Conservation (phyloP, 352 stramenopile species). For the Globisporangium lucens region DNA sequence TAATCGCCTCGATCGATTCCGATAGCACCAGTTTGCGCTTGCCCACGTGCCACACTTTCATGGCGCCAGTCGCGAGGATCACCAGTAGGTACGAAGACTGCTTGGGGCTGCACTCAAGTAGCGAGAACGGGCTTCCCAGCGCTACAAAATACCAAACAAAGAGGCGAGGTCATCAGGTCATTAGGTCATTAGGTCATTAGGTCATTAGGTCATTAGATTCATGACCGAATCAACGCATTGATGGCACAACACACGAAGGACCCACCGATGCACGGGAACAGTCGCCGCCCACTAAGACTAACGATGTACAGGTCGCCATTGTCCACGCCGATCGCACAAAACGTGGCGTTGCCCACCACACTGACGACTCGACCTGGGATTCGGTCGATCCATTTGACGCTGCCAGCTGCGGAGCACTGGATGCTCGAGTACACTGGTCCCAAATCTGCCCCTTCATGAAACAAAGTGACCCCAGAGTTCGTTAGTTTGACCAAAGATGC, state of each 20-base stretch:
- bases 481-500: neutral
- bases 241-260: neutral
- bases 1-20: conserved; percentile 64
- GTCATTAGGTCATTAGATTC: neutral
- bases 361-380: conserved; percentile 57
- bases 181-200: neutral
- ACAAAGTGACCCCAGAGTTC: neutral
- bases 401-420: conserved; percentile 48
- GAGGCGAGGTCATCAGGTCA: neutral
- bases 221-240: neutral
- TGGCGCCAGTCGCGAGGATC: conserved; percentile 48
- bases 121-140: conserved; percentile 54
- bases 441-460: conserved; percentile 28
- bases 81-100: conserved; percentile 72
- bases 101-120: conserved; percentile 67
- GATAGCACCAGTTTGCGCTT: conserved; percentile 45
- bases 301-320: conserved; percentile 72
- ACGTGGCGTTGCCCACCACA: conserved; percentile 57
- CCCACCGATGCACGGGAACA: conserved; percentile 79
- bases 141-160: conserved; percentile 28
- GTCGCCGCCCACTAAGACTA: conserved; percentile 50
- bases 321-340: conserved; percentile 57
- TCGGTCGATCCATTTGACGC: conserved; percentile 79
- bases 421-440: conserved; percentile 71
- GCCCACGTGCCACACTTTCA: conserved; percentile 77